These are phyloP conservation scores for Candida namnaoensis DNA, from an alignment of 805 yeast genomes.

Conservation along the genomic window DNA sequence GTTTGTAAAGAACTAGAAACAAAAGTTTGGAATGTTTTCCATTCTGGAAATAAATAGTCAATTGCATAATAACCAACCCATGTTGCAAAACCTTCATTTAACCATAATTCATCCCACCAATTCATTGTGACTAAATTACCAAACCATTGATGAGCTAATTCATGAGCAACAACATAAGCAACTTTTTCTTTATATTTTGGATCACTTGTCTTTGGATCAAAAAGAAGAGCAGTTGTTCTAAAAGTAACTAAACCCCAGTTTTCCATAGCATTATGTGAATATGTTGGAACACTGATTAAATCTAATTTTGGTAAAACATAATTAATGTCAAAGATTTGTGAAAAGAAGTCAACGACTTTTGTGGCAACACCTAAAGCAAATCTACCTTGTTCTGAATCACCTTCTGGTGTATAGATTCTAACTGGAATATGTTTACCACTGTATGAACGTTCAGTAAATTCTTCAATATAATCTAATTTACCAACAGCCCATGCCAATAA, in stretches of 20 bases:
- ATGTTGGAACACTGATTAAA: slow-evolving; percentile 72
- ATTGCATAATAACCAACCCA: slow-evolving; percentile 85
- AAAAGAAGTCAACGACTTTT: slow-evolving; percentile 65
- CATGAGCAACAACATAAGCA: slow-evolving; percentile 81
- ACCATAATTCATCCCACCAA: slow-evolving; percentile 88
- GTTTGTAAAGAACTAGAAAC: slow-evolving; percentile 64
- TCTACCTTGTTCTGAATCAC: slow-evolving; percentile 59
- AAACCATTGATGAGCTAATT: slow-evolving; percentile 88
- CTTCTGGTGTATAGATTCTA: slow-evolving; percentile 74
- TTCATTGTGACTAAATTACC: slow-evolving; percentile 88
- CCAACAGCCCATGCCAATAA: slow-evolving; percentile 78
- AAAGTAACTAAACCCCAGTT: slow-evolving; percentile 80
- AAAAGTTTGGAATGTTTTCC: slow-evolving; percentile 78
- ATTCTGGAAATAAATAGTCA: slow-evolving; percentile 65
- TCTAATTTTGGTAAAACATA: slow-evolving; percentile 80
- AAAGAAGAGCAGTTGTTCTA: slow-evolving; percentile 64
- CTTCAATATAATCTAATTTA: slow-evolving; percentile 65
- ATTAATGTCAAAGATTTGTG: slow-evolving; percentile 60
- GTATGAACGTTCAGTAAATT: slow-evolving; percentile 18
- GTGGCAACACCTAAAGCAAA: slow-evolving; percentile 69
- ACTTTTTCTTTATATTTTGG: slow-evolving; percentile 59
- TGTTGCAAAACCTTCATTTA: slow-evolving; percentile 84
- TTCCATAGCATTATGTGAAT: slow-evolving; percentile 86
- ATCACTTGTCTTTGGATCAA: slow-evolving; percentile 61
- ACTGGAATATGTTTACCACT: slow-evolving; percentile 67